phyloP scores from a whole-genome alignment of 2,329 filamentous ascomycete genomes.

The Eutypa lata region DNA sequence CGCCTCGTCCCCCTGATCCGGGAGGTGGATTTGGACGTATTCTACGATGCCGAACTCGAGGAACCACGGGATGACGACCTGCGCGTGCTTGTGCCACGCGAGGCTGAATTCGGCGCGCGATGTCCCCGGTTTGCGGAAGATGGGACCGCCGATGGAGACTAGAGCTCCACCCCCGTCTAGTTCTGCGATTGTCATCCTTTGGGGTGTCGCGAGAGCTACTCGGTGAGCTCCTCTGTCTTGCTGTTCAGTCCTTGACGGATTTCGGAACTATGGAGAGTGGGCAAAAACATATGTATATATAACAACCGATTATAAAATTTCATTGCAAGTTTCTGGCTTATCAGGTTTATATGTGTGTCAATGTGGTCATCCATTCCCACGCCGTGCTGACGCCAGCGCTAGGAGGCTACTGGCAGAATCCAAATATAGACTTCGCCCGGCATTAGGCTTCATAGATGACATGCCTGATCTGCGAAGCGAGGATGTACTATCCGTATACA shows the following conservation, averaged over 20 bases:
- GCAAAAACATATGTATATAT: no score
- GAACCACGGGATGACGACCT: constrained; percentile 11
- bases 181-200: not conserved
- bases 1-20: not conserved
- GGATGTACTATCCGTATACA: no score
- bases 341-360: no score
- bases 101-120: constrained; percentile 12
- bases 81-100: constrained; percentile 13
- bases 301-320: no score
- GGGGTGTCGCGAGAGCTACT: not conserved
- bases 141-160: constrained; percentile 6
- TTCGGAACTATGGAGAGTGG: no score
- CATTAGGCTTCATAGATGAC: not conserved
- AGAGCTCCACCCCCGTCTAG: not conserved
- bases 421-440: not conserved
- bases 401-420: no score
- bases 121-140: constrained; percentile 11
- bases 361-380: no score
- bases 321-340: no score
- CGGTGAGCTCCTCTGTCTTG: no score
- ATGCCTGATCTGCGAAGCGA: not conserved
- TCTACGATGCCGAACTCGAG: constrained; percentile 11
- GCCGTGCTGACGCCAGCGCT: not conserved
- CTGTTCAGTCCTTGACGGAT: not conserved
- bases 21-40: constrained; percentile 17